Conservation (phyloP, 2,329 filamentous ascomycete genomes). For the Sporothrix sp. region DNA sequence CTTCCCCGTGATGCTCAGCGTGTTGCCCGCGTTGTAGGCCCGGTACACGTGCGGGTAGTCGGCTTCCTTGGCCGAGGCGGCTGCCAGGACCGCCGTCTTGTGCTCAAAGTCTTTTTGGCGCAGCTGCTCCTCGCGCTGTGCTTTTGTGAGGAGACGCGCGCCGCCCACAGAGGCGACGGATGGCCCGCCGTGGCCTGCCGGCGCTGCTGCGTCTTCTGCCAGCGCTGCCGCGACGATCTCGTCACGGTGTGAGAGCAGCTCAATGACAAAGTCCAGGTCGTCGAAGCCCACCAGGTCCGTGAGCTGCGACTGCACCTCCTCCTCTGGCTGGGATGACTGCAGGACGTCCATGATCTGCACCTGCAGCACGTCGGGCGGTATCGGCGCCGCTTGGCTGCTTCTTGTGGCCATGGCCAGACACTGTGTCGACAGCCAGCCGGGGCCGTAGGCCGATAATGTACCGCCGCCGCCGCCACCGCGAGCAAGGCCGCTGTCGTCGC, state of each 20-base stretch:
- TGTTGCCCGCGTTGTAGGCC: constrained; percentile 73
- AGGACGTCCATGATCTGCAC: constrained; percentile 70
- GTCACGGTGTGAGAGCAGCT: constrained; percentile 69
- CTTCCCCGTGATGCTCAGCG: constrained; percentile 65
- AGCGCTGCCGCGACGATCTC: constrained; percentile 47
- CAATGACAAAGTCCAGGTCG: constrained; percentile 85
- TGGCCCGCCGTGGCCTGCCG: constrained; percentile 18
- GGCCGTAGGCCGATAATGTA: constrained; percentile 35
- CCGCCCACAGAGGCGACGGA: constrained; percentile 19
- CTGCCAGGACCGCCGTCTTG: constrained; percentile 63
- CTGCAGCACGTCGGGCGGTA: constrained; percentile 55
- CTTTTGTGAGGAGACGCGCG: constrained; percentile 56
- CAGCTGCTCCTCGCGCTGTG: constrained; percentile 70
- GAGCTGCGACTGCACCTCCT: constrained; percentile 83
- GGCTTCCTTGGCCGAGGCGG: constrained; percentile 60
- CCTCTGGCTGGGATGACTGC: constrained; percentile 56
- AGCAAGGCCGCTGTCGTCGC: constrained; percentile 22
- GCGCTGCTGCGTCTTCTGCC: constrained; percentile 19
- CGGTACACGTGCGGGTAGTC: constrained; percentile 94
- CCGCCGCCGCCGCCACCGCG: constrained; percentile 20
- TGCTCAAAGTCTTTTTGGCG: constrained; percentile 70
- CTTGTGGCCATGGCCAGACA: constrained; percentile 56
- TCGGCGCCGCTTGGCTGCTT: constrained; percentile 41
- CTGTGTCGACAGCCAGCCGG: constrained; percentile 60
- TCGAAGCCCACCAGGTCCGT: constrained; percentile 89